These are phyloP conservation scores for Eimeria praecox DNA, from an alignment of 169 alveolate species.

Conservation along the genomic window DNA sequence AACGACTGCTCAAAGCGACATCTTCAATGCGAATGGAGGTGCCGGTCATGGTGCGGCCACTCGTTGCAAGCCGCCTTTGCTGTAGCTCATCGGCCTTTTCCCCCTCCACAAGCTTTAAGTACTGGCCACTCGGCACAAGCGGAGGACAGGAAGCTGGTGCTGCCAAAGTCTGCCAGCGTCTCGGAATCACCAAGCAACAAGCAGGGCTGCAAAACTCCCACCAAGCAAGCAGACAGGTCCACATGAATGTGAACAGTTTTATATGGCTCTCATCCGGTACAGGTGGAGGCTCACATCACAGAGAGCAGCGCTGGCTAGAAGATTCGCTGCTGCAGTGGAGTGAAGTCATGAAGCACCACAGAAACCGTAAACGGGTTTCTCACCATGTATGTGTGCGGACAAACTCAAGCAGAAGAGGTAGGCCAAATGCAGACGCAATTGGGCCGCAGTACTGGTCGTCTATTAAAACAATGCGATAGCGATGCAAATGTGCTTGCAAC, in stretches of 20 bases:
- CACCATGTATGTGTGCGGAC: slow-evolving; percentile 59
- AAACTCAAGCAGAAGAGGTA: slow-evolving; percentile 29
- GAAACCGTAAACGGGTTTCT: neutral
- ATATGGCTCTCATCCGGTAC: neutral
- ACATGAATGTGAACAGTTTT: neutral
- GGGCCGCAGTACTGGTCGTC: slow-evolving; percentile 72
- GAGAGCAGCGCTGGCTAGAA: neutral
- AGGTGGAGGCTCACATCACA: neutral
- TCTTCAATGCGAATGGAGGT: slow-evolving; percentile 49
- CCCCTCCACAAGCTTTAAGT: slow-evolving; percentile 6
- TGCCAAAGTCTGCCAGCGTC: slow-evolving; percentile 74
- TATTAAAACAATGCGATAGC: slow-evolving; percentile 54
- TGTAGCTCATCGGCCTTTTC: neutral
- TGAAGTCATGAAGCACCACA: neutral
- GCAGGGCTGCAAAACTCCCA: slow-evolving; percentile 59
- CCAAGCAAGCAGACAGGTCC: neutral
- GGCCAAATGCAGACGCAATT: slow-evolving; percentile 57
- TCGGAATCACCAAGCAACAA: slow-evolving; percentile 51
- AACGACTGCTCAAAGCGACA: slow-evolving; percentile 28
- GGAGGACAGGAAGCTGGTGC: slow-evolving; percentile 53
- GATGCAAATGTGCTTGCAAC: slow-evolving; percentile 34
- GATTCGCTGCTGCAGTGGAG: neutral
- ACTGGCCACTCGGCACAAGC: neutral
- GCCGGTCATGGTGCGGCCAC: slow-evolving; percentile 55
- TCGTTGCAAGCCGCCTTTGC: slow-evolving; percentile 10